Evolutionary conservation across 176 grass and related monocot species (phyloP), one percentile per base, ranked within the genome.

Genomic region (Hyparrhenia diplandra): DNA sequence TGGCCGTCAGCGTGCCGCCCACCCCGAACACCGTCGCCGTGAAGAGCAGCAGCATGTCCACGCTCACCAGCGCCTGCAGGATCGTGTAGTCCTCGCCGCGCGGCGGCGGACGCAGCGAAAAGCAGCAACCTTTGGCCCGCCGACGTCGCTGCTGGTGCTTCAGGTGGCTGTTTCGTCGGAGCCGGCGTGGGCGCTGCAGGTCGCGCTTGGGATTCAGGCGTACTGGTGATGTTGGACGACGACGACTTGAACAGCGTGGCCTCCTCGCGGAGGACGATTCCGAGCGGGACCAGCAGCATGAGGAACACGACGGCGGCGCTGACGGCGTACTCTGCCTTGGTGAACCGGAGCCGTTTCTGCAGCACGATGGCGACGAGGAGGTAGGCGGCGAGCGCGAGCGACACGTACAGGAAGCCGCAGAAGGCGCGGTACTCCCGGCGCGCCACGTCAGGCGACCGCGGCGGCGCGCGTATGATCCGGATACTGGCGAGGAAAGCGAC

Each of bases 31-130:
- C 73, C 28, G 83, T 86, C 49, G 83, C 83, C 39, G 73, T 36
- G 84, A 97, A 84, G 42, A 94, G 83, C 20, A 94, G 59, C 59
- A 97, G 43, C 89, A 97, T 97, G 87, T 97, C 91, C 49, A 88
- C 55, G 85, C 94, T 97, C 37, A 90, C 82, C 42, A 97, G 37
- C 13, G 94, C 36, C 64, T 97, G 87, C 42, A 87, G 61, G 79
- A 97, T 97, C 27, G 91, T 88, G 85, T 92, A 92, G 89, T 97
- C 91, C 18, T 97, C 89, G 1, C 91, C 94, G 40, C 79, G 59
- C 5, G 87, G 67, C 11, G 94, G 94, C 5, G 89, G 76, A 0
- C 76, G 21, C 3, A 85, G 78, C 4, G 18, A 25, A 23, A n/a
- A 13, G 5, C 0, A 42, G 28, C 3, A 79, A 4, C 10, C 28